A percentile compares a stretch with the other conserved stretches of the same genome.
Conservation (phyloP, 495 filamentous ascomycete species). For the Xylaria flabelliformis region DNA sequence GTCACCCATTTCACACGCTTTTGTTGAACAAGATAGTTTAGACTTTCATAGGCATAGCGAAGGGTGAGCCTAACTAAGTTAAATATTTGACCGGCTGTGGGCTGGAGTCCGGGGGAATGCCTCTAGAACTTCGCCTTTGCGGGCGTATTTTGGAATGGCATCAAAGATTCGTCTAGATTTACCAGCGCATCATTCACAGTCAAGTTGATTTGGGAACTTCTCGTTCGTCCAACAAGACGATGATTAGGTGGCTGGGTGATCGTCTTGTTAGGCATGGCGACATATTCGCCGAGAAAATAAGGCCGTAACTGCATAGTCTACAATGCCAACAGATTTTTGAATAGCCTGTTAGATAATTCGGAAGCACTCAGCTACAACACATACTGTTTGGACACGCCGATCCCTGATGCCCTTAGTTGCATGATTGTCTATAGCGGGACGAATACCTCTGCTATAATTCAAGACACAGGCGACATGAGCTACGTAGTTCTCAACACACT, state of each 20-base stretch:
- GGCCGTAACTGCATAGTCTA: conserved; percentile 49
- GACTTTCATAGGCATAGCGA: conserved; percentile 56
- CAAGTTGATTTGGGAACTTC: conserved; percentile 54
- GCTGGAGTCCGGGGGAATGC: conserved; percentile 30
- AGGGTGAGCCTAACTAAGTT: conserved; percentile 59
- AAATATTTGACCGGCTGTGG: conserved; percentile 58
- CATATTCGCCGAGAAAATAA: conserved; percentile 31
- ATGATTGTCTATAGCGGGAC: conserved; percentile 55
- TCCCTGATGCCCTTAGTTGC: conserved; percentile 53
- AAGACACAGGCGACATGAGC: conserved; percentile 48
- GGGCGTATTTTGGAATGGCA: conserved; percentile 47
- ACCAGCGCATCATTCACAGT: conserved; percentile 47
- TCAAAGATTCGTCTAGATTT: conserved; percentile 46
- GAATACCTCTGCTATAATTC: conserved; percentile 62
- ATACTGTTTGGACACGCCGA: conserved; percentile 57
- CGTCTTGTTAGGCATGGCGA: conserved; percentile 39
- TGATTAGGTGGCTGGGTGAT: conserved; percentile 51
- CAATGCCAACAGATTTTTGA: conserved; percentile 53
- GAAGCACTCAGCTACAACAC: conserved; percentile 52
- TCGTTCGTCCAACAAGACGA: conserved; percentile 60
- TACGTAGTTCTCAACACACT: not conserved
- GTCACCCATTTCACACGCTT: conserved; percentile 48
- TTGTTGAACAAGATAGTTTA: conserved; percentile 57
- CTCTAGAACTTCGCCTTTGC: conserved; percentile 66
- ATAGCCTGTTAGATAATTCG: conserved; percentile 52